Conservation (phyloP, 2,329 filamentous ascomycete species). For the Monosporascus sp. region DNA sequence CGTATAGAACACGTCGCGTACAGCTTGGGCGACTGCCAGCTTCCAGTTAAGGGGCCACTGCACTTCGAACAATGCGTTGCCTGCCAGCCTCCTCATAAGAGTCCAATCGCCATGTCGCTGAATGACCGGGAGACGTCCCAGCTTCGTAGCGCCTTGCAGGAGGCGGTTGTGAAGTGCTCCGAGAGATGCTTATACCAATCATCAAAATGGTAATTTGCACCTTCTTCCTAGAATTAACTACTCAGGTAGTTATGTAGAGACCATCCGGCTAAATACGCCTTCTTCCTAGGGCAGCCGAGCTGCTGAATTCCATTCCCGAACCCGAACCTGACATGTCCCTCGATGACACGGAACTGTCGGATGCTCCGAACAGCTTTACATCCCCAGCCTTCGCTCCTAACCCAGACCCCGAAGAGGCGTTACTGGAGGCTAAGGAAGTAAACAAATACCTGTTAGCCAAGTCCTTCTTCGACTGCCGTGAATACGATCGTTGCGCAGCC, state of each 20-base stretch:
- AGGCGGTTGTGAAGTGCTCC: slow-evolving; percentile 84
- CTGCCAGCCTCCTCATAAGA: background rate
- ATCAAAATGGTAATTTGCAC: slow-evolving; percentile 72
- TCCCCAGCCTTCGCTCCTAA: slow-evolving; percentile 49
- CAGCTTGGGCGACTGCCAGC: background rate
- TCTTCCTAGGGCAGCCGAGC: slow-evolving; percentile 75
- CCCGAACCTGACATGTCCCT: slow-evolving; percentile 42
- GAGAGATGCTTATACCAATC: slow-evolving; percentile 94
- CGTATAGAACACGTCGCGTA: background rate
- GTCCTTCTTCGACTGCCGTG: slow-evolving; percentile 89
- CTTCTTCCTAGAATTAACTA: background rate
- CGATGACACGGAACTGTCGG: slow-evolving; percentile 23
- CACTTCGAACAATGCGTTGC: background rate
- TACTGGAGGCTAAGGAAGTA: slow-evolving; percentile 72
- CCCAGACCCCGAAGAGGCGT: slow-evolving; percentile 65
- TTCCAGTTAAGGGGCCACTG: too few species aligned
- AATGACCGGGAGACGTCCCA: slow-evolving; percentile 54
- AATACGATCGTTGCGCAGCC: slow-evolving; percentile 88
- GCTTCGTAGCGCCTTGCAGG: slow-evolving; percentile 70
- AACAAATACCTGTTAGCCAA: slow-evolving; percentile 87
- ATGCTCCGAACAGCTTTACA: slow-evolving; percentile 37
- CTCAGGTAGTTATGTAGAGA: background rate
- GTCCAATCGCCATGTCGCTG: slow-evolving; percentile 41
- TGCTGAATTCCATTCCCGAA: slow-evolving; percentile 67
- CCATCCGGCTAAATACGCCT: slow-evolving; percentile 7